These are phyloP conservation scores for Phyllosticta citrichinensis DNA, from an alignment of 2,329 filamentous ascomycete genomes.

Conservation along the genomic window DNA sequence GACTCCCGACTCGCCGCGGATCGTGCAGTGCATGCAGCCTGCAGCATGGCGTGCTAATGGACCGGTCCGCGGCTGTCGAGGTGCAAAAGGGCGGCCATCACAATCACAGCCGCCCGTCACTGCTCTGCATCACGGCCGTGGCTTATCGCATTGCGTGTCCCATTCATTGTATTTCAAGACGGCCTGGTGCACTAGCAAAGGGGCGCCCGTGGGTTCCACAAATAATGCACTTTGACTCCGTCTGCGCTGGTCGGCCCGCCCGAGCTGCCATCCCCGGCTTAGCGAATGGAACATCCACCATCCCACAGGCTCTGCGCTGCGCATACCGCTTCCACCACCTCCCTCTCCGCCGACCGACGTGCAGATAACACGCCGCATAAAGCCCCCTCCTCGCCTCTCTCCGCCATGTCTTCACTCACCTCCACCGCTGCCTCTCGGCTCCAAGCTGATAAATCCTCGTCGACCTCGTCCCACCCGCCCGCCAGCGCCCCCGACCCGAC, in stretches of 20 bases:
- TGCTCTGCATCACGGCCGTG: not conserved
- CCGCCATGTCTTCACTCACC: conserved; percentile 2
- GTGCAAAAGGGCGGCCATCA: not conserved
- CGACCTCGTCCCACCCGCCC: conserved; percentile 25
- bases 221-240: conserved; percentile 9
- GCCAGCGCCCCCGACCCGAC: conserved; percentile 24
- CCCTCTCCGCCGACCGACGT: conserved; percentile 1
- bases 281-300: not conserved
- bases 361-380: conserved; percentile 1
- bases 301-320: not conserved
- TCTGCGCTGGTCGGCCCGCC: conserved; percentile 6
- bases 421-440: not conserved
- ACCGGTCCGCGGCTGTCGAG: not conserved
- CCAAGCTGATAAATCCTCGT: conserved; percentile 12
- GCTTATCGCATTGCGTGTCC: not conserved
- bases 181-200: not conserved
- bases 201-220: conserved; percentile 3
- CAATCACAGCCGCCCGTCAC: not conserved
- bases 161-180: too few relatives aligned
- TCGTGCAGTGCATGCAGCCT: not conserved
- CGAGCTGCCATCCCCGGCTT: conserved; percentile 6
- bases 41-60: not conserved
- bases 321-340: conserved; percentile 7
- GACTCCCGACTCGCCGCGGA: not conserved
- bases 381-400: not conserved